Percentiles rank a stretch among this genome's conserved stretches.
Evolutionary conservation across 1,139 yeast genomes (phyloP).

Genomic region (Nakaseomyces bracarensis): DNA sequence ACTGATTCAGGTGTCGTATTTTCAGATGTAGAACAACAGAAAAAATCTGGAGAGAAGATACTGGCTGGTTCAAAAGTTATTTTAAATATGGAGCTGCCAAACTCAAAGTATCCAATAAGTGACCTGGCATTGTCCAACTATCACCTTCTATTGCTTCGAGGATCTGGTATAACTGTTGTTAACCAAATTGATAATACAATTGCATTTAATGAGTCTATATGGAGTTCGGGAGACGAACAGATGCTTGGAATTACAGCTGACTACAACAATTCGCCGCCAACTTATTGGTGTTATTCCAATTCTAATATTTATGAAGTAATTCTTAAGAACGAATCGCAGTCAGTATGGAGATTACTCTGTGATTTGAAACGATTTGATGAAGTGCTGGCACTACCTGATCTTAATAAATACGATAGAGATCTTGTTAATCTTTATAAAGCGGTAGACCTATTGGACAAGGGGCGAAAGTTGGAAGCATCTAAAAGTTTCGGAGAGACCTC

Average conservation of each 20-base stretch:
- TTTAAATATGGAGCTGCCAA: slow-evolving; percentile 36
- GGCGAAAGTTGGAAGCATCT: slow-evolving; percentile 47
- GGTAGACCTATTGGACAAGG: slow-evolving; percentile 38
- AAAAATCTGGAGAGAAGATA: slow-evolving; percentile 12
- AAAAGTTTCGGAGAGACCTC: slow-evolving; percentile 50
- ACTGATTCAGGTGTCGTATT: slow-evolving; percentile 40
- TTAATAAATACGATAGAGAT: slow-evolving; percentile 40
- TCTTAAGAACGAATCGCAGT: slow-evolving; percentile 57
- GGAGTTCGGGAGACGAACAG: slow-evolving; percentile 35
- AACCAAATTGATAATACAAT: slow-evolving; percentile 45
- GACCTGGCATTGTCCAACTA: slow-evolving; percentile 43
- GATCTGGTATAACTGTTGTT: slow-evolving; percentile 37
- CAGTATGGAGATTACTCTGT: slow-evolving; percentile 70
- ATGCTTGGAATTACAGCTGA: slow-evolving; percentile 58
- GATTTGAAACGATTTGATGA: slow-evolving; percentile 55
- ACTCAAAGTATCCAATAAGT: slow-evolving; percentile 31
- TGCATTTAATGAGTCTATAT: slow-evolving; percentile 37
- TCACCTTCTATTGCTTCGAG: slow-evolving; percentile 43
- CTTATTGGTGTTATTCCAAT: slow-evolving; percentile 55
- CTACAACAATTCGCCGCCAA: slow-evolving; percentile 35
- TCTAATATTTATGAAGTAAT: slow-evolving; percentile 56
- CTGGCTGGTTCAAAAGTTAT: slow-evolving; percentile 34
- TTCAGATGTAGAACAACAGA: slow-evolving; percentile 29
- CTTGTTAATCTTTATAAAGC: slow-evolving; percentile 59
- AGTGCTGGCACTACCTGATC: slow-evolving; percentile 48